phyloP scores from a whole-genome alignment of 768 basidiomycete species.

The Chalciporus sphaerocephalus region DNA sequence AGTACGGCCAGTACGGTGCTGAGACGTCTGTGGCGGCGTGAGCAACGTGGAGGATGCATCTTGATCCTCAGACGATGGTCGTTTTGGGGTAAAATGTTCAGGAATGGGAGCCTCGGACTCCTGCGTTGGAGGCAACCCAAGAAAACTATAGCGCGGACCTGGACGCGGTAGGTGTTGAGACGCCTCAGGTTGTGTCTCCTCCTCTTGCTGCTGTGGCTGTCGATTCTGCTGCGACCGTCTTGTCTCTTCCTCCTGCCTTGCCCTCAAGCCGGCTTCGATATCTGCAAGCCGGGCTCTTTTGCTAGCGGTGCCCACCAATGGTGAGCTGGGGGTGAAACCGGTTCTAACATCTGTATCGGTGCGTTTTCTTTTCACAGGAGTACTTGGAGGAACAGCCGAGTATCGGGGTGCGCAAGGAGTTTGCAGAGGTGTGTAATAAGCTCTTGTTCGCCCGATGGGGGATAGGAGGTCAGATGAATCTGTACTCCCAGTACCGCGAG shows the following conservation, averaged over 20 bases:
- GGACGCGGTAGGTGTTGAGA: neutral
- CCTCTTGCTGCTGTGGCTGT: neutral
- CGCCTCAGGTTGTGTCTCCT: neutral
- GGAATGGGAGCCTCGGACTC: neutral
- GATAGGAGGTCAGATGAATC: neutral
- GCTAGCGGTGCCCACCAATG: neutral
- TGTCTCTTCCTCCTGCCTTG: neutral
- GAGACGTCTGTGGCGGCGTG: constrained; percentile 24
- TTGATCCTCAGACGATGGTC: neutral
- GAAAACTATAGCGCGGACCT: constrained; percentile 15
- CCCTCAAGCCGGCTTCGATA: constrained; percentile 15
- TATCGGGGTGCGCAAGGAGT: neutral
- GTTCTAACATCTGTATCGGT: neutral
- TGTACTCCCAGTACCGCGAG: too few relatives aligned
- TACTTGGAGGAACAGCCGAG: neutral
- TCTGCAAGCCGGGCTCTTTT: constrained; percentile 4
- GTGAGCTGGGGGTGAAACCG: neutral
- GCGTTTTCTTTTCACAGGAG: constrained; percentile 6
- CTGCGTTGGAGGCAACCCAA: constrained; percentile 14
- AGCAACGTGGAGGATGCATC: neutral
- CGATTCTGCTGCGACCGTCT: neutral
- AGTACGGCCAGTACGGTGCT: neutral
- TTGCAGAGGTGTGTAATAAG: constrained; percentile 3
- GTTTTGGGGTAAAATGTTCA: constrained; percentile 16
- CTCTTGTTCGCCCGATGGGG: neutral